Conservation (phyloP, 2,329 filamentous ascomycete genomes). For the Cordyceps farinosa region DNA sequence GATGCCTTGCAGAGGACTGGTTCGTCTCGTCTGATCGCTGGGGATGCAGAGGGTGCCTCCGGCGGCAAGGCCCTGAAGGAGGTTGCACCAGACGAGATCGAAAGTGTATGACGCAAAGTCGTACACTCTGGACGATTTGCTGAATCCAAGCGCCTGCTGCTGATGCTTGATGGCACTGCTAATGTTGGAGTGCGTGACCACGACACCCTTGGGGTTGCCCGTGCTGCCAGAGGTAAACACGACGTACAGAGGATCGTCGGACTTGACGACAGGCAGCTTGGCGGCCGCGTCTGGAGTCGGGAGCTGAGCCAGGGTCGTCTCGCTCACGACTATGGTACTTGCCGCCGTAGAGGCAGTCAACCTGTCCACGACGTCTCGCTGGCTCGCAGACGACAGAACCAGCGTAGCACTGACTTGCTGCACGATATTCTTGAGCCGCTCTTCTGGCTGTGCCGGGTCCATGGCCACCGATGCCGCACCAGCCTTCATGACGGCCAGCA, state of each 20-base stretch:
- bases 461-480: constrained; percentile 4
- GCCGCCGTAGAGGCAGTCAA: neutral
- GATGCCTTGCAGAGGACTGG: constrained; percentile 4
- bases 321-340: neutral
- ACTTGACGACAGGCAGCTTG: neutral
- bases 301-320: neutral
- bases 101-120: constrained; percentile 9
- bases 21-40: constrained; percentile 4
- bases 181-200: constrained; percentile 22
- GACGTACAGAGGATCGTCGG: constrained; percentile 20
- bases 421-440: neutral
- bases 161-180: constrained; percentile 21
- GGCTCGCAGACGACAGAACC: neutral
- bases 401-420: neutral
- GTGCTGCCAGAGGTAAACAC: constrained; percentile 20
- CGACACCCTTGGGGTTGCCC: constrained; percentile 26
- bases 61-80: constrained; percentile 23
- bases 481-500: constrained; percentile 9
- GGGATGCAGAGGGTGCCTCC: constrained; percentile 17
- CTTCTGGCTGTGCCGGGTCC: constrained; percentile 9
- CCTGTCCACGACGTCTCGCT: neutral
- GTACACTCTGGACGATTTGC: constrained; percentile 19
- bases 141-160: constrained; percentile 21
- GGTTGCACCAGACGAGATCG: constrained; percentile 24
- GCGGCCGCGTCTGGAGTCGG: neutral